Evolutionary conservation across 176 grass and related monocot genomes (phyloP).

Genomic region (Oryza australiensis): DNA sequence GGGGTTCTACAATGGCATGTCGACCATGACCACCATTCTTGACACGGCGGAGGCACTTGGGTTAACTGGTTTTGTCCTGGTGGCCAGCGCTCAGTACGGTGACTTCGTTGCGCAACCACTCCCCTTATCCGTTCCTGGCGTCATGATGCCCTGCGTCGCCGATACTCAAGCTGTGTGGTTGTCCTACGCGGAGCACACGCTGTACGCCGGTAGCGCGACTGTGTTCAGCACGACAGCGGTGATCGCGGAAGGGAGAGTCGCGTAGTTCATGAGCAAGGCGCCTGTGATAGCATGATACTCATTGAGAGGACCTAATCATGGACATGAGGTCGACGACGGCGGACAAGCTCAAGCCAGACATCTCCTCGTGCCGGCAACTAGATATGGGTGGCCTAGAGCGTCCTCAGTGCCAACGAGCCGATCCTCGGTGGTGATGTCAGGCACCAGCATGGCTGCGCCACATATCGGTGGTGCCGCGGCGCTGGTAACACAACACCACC

Average conservation of each 20-base stretch:
- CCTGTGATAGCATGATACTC: constrained; percentile 46
- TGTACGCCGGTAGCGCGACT: constrained; percentile 29
- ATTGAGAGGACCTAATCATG: constrained; percentile 54
- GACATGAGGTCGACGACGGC: constrained; percentile 34
- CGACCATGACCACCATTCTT: constrained; percentile 46
- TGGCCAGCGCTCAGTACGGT: constrained; percentile 43
- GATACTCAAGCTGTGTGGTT: constrained; percentile 49
- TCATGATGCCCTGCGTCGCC: constrained; percentile 52
- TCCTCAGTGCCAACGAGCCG: constrained; percentile 26
- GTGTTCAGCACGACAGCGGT: constrained; percentile 40
- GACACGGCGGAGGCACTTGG: constrained; percentile 45
- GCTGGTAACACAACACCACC: constrained; percentile 51
- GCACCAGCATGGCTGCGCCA: constrained; percentile 72
- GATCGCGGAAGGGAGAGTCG: constrained; percentile 51
- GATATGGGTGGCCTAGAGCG: constrained; percentile 74
- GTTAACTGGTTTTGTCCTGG: constrained; percentile 54
- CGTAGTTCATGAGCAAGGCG: constrained; percentile 26
- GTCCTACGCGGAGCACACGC: constrained; percentile 58
- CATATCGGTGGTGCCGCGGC: constrained; percentile 56
- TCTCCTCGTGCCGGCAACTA: constrained; percentile 58
- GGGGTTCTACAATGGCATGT: constrained; percentile 57
- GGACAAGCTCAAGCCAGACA: constrained; percentile 63
- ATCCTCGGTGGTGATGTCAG: constrained; percentile 57
- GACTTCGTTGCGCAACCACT: constrained; percentile 63
- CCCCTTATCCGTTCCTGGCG: constrained; percentile 45